Percentiles rank a stretch among this genome's conserved stretches.
These are phyloP conservation scores for Verticillium albo-atrum DNA, from an alignment of 2,329 filamentous ascomycete species.

Conservation along the genomic window DNA sequence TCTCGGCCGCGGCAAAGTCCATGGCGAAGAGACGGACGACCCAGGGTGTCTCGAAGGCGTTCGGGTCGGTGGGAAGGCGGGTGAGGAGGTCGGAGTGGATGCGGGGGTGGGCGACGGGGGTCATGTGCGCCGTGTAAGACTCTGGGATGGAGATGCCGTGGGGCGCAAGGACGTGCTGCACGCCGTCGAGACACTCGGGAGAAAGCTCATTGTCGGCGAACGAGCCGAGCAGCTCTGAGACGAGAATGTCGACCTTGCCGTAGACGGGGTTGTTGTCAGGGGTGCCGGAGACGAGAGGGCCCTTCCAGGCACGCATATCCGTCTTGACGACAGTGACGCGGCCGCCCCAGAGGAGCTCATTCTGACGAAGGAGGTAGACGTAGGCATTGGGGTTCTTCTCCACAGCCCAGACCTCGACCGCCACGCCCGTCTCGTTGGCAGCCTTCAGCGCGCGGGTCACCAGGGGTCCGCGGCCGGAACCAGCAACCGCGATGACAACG, in stretches of 20 bases:
- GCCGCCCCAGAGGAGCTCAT: slow-evolving; percentile 73
- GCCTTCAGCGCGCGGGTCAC: slow-evolving; percentile 84
- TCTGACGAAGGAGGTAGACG: slow-evolving; percentile 84
- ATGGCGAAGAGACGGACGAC: slow-evolving; percentile 90
- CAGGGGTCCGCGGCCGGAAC: slow-evolving; percentile 86
- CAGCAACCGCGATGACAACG: slow-evolving; percentile 86
- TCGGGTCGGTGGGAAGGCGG: slow-evolving; percentile 56
- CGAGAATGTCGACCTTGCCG: slow-evolving; percentile 80
- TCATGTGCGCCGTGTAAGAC: slow-evolving; percentile 89
- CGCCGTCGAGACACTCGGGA: slow-evolving; percentile 92
- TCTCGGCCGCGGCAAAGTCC: slow-evolving; percentile 70
- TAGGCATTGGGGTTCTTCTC: slow-evolving; percentile 99
- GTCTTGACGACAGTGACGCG: slow-evolving; percentile 87
- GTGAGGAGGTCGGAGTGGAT: slow-evolving; percentile 75
- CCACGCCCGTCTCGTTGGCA: slow-evolving; percentile 68
- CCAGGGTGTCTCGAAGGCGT: slow-evolving; percentile 86
- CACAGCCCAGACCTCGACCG: slow-evolving; percentile 83
- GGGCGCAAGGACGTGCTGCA: slow-evolving; percentile 78
- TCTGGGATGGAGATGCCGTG: slow-evolving; percentile 91
- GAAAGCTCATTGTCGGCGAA: slow-evolving; percentile 97
- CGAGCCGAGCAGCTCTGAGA: slow-evolving; percentile 90
- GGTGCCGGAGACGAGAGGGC: slow-evolving; percentile 54
- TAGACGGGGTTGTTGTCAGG: slow-evolving; percentile 40
- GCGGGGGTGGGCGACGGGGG: slow-evolving; percentile 85
- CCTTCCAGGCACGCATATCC: slow-evolving; percentile 96